phyloP scores from a whole-genome alignment of 2,329 filamentous ascomycete genomes.

The Huntiella decipiens region DNA sequence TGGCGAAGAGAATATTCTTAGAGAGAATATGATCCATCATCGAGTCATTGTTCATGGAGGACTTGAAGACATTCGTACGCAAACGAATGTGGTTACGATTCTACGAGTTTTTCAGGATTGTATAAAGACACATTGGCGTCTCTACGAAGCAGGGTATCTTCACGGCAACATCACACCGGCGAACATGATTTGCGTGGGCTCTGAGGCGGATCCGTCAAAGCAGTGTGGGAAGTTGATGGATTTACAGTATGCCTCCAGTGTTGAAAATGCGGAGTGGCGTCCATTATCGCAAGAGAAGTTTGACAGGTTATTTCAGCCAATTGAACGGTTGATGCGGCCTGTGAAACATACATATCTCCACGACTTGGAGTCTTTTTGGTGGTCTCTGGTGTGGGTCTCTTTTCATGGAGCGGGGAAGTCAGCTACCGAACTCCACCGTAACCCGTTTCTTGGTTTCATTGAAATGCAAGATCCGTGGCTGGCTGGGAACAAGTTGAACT shows the following conservation, averaged over 20 bases:
- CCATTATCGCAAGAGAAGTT: too few relatives aligned
- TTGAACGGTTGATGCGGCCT: not conserved
- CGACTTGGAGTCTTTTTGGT: not conserved
- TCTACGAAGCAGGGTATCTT: not conserved
- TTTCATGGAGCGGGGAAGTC: not conserved
- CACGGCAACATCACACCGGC: not conserved
- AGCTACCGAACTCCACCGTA: rapidly evolving
- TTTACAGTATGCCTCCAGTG: not conserved
- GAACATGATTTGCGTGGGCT: not conserved
- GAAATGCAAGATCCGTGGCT: too few relatives aligned
- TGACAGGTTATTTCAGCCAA: not conserved
- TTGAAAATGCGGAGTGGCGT: too few relatives aligned
- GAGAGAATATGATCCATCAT: not conserved
- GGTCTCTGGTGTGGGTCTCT: not conserved
- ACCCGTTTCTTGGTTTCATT: too few relatives aligned
- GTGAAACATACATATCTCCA: not conserved
- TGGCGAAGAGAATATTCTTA: too few relatives aligned
- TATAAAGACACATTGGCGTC: not conserved
- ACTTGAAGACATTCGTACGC: not conserved
- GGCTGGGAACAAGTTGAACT: too few relatives aligned
- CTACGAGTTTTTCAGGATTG: not conserved
- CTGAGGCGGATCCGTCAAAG: not conserved
- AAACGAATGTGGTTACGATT: not conserved
- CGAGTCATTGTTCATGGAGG: not conserved
- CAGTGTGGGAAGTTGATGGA: too few relatives aligned